Base-by-base conservation (phyloP, 306 rosid genomes). In the Medicago truncatula region DNA sequence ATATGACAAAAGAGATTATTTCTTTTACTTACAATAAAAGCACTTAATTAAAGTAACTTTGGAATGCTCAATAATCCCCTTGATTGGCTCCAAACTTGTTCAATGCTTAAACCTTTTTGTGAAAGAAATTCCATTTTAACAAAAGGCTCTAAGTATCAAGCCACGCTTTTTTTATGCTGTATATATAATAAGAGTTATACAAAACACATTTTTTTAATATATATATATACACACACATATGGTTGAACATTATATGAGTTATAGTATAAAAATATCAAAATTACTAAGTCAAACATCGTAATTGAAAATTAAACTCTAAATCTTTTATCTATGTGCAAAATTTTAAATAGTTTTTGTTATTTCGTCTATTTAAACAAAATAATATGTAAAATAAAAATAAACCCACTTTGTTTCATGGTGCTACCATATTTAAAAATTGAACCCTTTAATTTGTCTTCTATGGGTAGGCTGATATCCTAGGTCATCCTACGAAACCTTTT, bases 381-480 rank as follows among this genome's bases (percentile, higher is more conserved):
- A 28, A 28, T 1, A 3, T 28, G 31, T 28, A 34, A 8, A 12
- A 46, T 46, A 68, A 43, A 43, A 18, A 54, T 41, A 17, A 40
- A 68, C 54, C 17, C 25, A 74, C 63, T 13, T 12, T 52, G 12
- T 67, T 53, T 58, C 44, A 47, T 53, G 31, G 31, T 28, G 25
- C 25, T 6, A 9, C 62, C 18, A 74, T 2, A 36, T 57, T 70
- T 78, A 34, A 34, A 78, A 74, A 61, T 20, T 43, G 65, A 14
- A 13, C 1, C 69, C 34, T 78, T 47, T 49, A 39, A 20, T 60
- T 62, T 79, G 80, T 69, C 76, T 64, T 69, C 21, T 46, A 71
- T 57, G 53, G 59, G 75, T 44, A 54, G 16, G 47, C 4, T 70
- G 15, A 64, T 81, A 66, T 12, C 36, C 53, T 70, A 72, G 66